Evolutionary conservation across 2,329 filamentous ascomycete species (phyloP).

Genomic region (Talaromyces sp.): DNA sequence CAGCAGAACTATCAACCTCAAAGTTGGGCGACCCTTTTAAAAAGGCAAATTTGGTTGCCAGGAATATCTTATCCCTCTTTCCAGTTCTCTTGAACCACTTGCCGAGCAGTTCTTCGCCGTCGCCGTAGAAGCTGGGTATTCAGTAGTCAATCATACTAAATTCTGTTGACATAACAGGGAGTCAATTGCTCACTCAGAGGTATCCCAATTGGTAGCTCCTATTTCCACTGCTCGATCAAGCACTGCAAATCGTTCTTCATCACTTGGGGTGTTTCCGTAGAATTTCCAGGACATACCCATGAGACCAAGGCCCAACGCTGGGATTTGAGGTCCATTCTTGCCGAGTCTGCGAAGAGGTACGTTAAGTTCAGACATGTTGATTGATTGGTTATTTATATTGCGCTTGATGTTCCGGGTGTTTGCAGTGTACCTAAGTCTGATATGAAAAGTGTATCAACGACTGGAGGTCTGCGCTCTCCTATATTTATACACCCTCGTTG

Average conservation of each 20-base stretch:
- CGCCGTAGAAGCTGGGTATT: constrained; percentile 28
- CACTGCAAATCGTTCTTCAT: constrained; percentile 45
- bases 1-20: constrained; percentile 35
- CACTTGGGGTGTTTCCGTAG: constrained; percentile 32
- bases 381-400: neutral
- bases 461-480: neutral
- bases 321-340: constrained; percentile 10
- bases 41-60: constrained; percentile 52
- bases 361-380: constrained; percentile 6
- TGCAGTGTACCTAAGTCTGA: too few relatives aligned
- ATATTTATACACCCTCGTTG: neutral
- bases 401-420: neutral
- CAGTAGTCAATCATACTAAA: constrained; percentile 13
- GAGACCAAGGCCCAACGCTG: constrained; percentile 9
- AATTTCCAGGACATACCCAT: constrained; percentile 6
- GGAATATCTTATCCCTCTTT: constrained; percentile 44
- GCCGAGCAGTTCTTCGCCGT: constrained; percentile 11
- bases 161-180: neutral
- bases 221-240: constrained; percentile 46
- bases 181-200: constrained; percentile 24
- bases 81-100: constrained; percentile 14
- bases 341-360: constrained; percentile 4
- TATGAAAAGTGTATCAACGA: neutral
- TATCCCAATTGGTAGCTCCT: constrained; percentile 47
- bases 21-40: constrained; percentile 16